Percentiles rank a stretch among this genome's conserved stretches.
phyloP scores from a whole-genome alignment of 768 basidiomycete genomes.

The Macrolepiota dolichaula region DNA sequence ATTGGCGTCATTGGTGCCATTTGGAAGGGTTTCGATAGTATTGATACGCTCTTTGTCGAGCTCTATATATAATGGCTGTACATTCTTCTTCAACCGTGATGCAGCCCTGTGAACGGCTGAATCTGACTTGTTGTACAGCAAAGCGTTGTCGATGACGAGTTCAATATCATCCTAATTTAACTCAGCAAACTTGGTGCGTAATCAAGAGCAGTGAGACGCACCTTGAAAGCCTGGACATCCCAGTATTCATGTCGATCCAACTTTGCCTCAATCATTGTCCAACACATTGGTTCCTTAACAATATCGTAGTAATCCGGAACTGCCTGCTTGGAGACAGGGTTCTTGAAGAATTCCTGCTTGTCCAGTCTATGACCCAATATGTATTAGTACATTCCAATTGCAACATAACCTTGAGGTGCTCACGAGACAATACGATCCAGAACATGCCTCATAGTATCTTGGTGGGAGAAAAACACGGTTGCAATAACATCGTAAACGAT shows the following conservation, averaged over 20 bases:
- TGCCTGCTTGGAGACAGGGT: slow-evolving; percentile 73
- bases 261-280: slow-evolving; percentile 77
- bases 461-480: slow-evolving; percentile 62
- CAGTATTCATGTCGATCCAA: slow-evolving; percentile 82
- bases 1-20: background rate
- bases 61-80: slow-evolving; percentile 38
- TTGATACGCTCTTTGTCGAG: slow-evolving; percentile 29
- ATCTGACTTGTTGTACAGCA: slow-evolving; percentile 80
- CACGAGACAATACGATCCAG: slow-evolving; percentile 74
- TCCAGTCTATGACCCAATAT: slow-evolving; percentile 53
- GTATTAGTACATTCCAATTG: background rate
- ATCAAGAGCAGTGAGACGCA: slow-evolving; percentile 21
- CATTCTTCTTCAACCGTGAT: slow-evolving; percentile 46
- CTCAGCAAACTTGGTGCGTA: background rate
- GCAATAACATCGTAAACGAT: slow-evolving; percentile 66
- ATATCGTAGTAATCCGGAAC: slow-evolving; percentile 93
- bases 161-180: slow-evolving; percentile 65
- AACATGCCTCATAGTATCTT: slow-evolving; percentile 52
- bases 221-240: slow-evolving; percentile 73
- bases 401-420: slow-evolving; percentile 21
- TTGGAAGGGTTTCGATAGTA: background rate
- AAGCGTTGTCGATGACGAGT: slow-evolving; percentile 83
- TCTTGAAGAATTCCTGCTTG: slow-evolving; percentile 69
- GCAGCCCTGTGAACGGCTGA: slow-evolving; percentile 71
- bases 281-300: slow-evolving; percentile 85